Base-by-base conservation (phyloP, 176 grass and related monocot species). In the Avena sativa region DNA sequence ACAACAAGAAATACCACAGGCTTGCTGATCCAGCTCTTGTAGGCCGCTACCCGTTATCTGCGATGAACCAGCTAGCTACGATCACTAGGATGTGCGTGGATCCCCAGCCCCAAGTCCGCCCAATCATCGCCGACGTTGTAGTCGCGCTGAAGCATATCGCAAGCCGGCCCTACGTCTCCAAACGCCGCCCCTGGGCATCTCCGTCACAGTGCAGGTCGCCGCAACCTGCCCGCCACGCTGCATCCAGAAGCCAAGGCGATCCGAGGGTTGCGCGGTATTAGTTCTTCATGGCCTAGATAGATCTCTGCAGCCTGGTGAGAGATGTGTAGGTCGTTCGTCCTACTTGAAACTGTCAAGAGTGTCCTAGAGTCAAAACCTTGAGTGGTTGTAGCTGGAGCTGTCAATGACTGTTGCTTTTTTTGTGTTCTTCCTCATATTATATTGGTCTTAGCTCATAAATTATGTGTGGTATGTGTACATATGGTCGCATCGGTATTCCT, bases 101-200 rank as follows among this genome's bases (percentile, higher is more conserved):
- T 28, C 28, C 89, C 23, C 93, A 98, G 56, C 86, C 93, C 15
- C 96, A 94, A 63, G 93, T 98, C 82, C 93, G 96, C 50, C 96
- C 96, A 12, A 94, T 98, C 71, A 77, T 95, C 0, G 82, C 72
- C 0, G 96, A 98, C 66, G 96, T 96, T 15, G 96, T 91, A 11
- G 82, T 96, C 11, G 96, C 92, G 4, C 87, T 98, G 55, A 90
- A 76, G 16, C 92, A 98, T 74, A 82, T 98, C 1, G 89, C 93
- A 47, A 92, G 88, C 68, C 93, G 96, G 57, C 82, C 59, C 7
- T 98, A 95, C 15, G 50, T 56, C 67, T 51, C 78, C 14, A 81
- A 89, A 30, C 73, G 76, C 1, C 67, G 28, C 2, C 28, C 19
- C 3, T 14, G 65, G 2, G 65, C 66, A 5, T 70, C 50, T 13